Percentiles rank a stretch among this genome's conserved stretches.
phyloP scores from a whole-genome alignment of 768 basidiomycete species.

The Trametes meyenii region DNA sequence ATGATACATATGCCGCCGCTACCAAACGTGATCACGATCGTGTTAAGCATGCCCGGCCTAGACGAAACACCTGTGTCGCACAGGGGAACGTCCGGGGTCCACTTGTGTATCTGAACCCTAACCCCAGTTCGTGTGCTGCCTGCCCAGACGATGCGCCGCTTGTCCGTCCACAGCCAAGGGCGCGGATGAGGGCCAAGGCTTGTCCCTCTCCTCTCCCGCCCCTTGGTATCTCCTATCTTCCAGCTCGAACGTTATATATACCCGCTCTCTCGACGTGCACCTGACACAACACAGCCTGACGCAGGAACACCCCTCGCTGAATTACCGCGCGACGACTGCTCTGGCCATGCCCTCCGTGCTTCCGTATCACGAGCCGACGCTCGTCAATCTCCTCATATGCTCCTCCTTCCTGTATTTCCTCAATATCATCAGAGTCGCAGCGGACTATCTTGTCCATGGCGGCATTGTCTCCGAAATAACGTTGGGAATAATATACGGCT shows the following conservation, averaged over 20 bases:
- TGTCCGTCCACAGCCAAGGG: background rate
- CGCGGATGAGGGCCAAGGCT: background rate
- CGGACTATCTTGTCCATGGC: conserved; percentile 45
- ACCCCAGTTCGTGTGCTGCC: no score
- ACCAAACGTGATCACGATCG: no score
- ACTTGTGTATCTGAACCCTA: no score
- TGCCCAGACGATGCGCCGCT: background rate
- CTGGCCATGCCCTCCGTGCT: conserved; percentile 1
- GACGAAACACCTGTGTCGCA: no score
- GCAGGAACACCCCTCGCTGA: background rate
- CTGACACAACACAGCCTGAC: background rate
- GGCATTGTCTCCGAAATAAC: conserved; percentile 55
- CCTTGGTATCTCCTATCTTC: background rate
- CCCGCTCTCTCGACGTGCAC: background rate
- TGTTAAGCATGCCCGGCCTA: no score
- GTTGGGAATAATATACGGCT: conserved; percentile 58
- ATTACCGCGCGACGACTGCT: background rate
- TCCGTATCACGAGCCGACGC: conserved; percentile 22
- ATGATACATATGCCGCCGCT: no score
- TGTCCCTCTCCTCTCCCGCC: background rate
- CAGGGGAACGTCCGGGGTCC: no score
- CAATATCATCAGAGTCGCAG: conserved; percentile 48
- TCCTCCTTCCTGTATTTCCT: conserved; percentile 57
- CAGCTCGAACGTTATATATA: background rate
- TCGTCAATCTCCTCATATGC: conserved; percentile 45